Base-by-base conservation (phyloP, 2,329 filamentous ascomycete species). In the Elsinoe arachidis region DNA sequence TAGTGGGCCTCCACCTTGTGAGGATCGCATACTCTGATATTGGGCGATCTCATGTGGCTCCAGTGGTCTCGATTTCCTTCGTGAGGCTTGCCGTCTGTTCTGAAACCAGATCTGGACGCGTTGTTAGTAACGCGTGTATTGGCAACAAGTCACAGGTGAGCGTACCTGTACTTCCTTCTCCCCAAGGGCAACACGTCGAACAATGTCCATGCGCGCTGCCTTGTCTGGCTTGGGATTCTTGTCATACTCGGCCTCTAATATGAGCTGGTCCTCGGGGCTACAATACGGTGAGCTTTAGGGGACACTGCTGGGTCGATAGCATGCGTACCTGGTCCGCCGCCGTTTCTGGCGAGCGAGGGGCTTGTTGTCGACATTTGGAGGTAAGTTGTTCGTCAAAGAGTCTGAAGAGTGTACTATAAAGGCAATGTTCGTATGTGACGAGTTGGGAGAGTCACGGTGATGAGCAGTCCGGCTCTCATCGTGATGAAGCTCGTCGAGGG, bases 131-230 rank as follows among this genome's bases (percentile, higher is more conserved):
- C 54, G 39, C 54, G 30, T 55, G 12, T 12, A 23, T 2, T 15
- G 5, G 34, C 15, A 14, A 14, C 6, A 10, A 12, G 23, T 33
- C 30, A 57, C 17, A 56, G 11, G 21, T 35, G 35, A 44, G 72
- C 85, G 72, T 76, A 96, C 92, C 84, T 96, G 92, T 37, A 96
- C 90, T 76, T 96, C 91, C 72, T 96, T 96, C 75, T 96, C 91
- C 63, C 88, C 92, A 62, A 97, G 79, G 21, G 88, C 87, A 60
- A 96, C 90, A 72, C 85, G 87, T 73, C 83, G 82, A 60, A 95
- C 89, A 62, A 97, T 90, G 59, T 86, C 85, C 47, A 88, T 80
- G 74, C 92, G 88, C 71, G 89, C 87, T 57, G 84, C 80, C 74
- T 95, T 96, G 75, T 96, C 91, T 34, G 92, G 92, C 72, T 96